These are phyloP conservation scores for Pyrrhoderma lamaoense DNA, from an alignment of 1,284 basidiomycete genomes.

Conservation along the genomic window DNA sequence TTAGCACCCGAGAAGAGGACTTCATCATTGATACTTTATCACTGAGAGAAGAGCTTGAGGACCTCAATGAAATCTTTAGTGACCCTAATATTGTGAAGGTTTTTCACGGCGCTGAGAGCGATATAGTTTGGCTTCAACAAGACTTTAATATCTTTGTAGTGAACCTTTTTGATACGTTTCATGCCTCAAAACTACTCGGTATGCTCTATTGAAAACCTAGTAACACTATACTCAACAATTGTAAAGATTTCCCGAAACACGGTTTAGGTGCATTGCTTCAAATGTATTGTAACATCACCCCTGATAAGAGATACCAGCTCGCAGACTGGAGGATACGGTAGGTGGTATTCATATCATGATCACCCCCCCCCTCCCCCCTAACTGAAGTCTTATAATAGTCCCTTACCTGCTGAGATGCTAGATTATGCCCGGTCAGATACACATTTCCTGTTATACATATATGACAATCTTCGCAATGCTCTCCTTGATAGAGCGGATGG, in stretches of 20 bases:
- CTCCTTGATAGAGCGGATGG: conserved; percentile 56
- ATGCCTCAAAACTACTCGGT: conserved; percentile 85
- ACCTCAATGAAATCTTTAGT: conserved; percentile 73
- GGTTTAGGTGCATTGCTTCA: conserved; percentile 82
- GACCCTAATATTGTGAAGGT: conserved; percentile 85
- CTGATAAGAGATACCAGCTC: conserved; percentile 93
- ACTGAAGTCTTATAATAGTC: conserved; percentile 48
- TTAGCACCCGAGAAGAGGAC: conserved; percentile 80
- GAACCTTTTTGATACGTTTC: conserved; percentile 94
- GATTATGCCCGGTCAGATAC: conserved; percentile 93
- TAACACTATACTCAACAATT: not conserved
- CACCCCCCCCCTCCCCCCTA: conserved; percentile 12
- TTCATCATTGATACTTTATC: conserved; percentile 82
- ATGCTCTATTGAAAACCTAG: conserved; percentile 18
- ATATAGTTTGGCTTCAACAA: conserved; percentile 94
- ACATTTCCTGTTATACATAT: conserved; percentile 89
- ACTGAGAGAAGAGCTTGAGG: conserved; percentile 70
- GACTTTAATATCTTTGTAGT: conserved; percentile 93
- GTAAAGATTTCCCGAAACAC: conserved; percentile 70
- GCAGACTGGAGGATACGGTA: conserved; percentile 95
- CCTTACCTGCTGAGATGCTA: conserved; percentile 84
- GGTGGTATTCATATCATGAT: conserved; percentile 20
- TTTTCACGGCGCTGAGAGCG: conserved; percentile 91
- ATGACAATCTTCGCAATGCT: conserved; percentile 86
- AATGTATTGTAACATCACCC: conserved; percentile 85